Percentiles rank a stretch among this genome's conserved stretches.
These are phyloP conservation scores for Lactarius hatsudake DNA, from an alignment of 768 basidiomycete genomes.

Conservation along the genomic window DNA sequence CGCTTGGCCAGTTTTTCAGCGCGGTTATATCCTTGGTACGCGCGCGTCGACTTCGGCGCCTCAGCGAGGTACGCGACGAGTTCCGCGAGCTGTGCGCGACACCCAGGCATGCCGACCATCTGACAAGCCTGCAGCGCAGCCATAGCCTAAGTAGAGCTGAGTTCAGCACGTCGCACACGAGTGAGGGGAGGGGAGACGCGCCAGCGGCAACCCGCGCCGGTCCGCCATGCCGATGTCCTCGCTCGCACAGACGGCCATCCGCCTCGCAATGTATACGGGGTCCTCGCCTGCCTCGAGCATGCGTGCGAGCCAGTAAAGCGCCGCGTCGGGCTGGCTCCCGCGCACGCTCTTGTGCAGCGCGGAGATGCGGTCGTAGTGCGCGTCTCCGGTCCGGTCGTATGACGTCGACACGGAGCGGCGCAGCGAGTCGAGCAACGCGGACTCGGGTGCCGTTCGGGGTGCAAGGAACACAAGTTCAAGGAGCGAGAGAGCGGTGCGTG, in stretches of 20 bases:
- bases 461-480: constrained; percentile 65
- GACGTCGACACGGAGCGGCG: constrained; percentile 61
- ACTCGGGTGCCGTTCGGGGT: constrained; percentile 41
- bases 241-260: constrained; percentile 77
- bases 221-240: constrained; percentile 87
- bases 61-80: constrained; percentile 76
- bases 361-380: constrained; percentile 77
- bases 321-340: constrained; percentile 72
- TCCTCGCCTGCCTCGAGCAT: constrained; percentile 83
- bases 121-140: constrained; percentile 64
- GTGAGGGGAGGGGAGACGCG: constrained; percentile 34
- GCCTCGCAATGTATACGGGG: constrained; percentile 69
- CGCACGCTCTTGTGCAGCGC: constrained; percentile 83
- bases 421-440: constrained; percentile 52
- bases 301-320: constrained; percentile 85
- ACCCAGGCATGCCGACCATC: constrained; percentile 77
- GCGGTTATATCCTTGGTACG: constrained; percentile 73
- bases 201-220: constrained; percentile 70
- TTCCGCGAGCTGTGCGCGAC: constrained; percentile 75
- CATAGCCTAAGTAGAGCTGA: constrained; percentile 46
- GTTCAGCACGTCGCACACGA: not conserved
- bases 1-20: constrained; percentile 60
- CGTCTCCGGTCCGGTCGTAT: constrained; percentile 76
- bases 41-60: constrained; percentile 75
- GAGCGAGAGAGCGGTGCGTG: constrained; percentile 72